Evolutionary conservation across 2,329 filamentous ascomycete genomes (phyloP).

Genomic region (Cordyceps fumosorosea): DNA sequence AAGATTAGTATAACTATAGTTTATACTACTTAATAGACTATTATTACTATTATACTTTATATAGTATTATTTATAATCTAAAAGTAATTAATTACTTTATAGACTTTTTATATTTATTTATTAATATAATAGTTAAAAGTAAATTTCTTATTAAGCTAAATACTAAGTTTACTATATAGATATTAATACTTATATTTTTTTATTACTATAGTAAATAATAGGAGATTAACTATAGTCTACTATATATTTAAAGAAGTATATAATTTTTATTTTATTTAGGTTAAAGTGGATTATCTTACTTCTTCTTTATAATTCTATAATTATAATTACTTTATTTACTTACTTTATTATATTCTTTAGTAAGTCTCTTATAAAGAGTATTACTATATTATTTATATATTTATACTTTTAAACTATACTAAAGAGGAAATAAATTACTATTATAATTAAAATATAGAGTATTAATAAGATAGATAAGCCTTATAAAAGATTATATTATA

Average conservation of each 20-base stretch:
- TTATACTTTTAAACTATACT: too few relatives aligned
- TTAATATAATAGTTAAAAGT: background rate
- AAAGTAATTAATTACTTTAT: background rate
- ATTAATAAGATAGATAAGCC: too few relatives aligned
- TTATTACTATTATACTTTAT: background rate
- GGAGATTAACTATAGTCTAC: background rate
- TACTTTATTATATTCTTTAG: background rate
- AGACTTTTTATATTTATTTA: background rate
- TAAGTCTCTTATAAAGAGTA: background rate
- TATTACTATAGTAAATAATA: background rate
- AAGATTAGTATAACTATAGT: background rate
- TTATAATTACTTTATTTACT: background rate
- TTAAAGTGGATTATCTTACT: constrained; percentile 1
- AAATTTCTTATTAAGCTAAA: constrained; percentile 4
- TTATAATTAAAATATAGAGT: too few relatives aligned
- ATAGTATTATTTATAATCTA: too few relatives aligned
- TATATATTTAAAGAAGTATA: background rate
- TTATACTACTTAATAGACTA: background rate
- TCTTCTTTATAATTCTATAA: background rate
- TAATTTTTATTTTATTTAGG: background rate
- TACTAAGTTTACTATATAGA: background rate
- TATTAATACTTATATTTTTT: background rate
- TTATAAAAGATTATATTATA: too few relatives aligned
- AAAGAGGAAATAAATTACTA: too few relatives aligned
- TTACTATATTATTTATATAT: constrained; percentile 7